Percentiles rank a stretch among this genome's conserved stretches.
Conservation (phyloP, 2,329 filamentous ascomycete species). For the Penicillium sp. region DNA sequence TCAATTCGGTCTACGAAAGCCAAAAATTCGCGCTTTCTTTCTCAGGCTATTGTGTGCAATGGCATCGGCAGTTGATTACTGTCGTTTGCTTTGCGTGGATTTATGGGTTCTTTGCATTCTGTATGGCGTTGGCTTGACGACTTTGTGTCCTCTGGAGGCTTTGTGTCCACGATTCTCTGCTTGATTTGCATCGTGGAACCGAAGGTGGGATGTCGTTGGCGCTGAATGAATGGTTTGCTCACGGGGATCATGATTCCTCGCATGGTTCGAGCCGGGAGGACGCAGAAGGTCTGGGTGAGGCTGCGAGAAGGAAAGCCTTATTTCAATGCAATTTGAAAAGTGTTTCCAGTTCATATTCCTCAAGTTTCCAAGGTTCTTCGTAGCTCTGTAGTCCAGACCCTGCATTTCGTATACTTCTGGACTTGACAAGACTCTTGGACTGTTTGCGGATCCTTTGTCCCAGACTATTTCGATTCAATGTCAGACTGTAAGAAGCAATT, state of each 20-base stretch:
- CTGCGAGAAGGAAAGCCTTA: slow-evolving; percentile 33
- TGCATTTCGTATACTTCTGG: neutral
- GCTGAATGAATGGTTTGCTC: slow-evolving; percentile 29
- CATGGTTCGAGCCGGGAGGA: slow-evolving; percentile 17
- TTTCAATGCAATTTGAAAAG: slow-evolving; percentile 25
- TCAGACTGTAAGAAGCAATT: too few relatives aligned
- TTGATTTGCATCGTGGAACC: slow-evolving; percentile 32
- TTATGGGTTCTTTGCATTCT: slow-evolving; percentile 40
- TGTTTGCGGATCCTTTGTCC: neutral
- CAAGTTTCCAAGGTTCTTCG: neutral
- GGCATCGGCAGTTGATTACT: neutral
- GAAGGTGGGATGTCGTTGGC: slow-evolving; percentile 36
- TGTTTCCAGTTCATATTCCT: slow-evolving; percentile 2
- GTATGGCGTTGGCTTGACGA: slow-evolving; percentile 44
- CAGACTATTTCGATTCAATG: neutral
- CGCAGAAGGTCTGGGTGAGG: slow-evolving; percentile 16
- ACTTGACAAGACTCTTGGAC: too few relatives aligned
- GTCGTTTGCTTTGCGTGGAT: slow-evolving; percentile 3
- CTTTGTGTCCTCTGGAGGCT: slow-evolving; percentile 33
- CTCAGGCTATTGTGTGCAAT: slow-evolving; percentile 17
- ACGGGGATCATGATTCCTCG: slow-evolving; percentile 22
- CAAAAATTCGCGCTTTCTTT: slow-evolving; percentile 25
- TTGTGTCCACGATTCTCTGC: slow-evolving; percentile 23
- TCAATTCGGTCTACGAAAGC: slow-evolving; percentile 14
- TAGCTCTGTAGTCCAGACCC: neutral